Percentiles rank a stretch among this genome's conserved stretches.
phyloP scores from a whole-genome alignment of 805 yeast genomes.

The Candida oleophila region DNA sequence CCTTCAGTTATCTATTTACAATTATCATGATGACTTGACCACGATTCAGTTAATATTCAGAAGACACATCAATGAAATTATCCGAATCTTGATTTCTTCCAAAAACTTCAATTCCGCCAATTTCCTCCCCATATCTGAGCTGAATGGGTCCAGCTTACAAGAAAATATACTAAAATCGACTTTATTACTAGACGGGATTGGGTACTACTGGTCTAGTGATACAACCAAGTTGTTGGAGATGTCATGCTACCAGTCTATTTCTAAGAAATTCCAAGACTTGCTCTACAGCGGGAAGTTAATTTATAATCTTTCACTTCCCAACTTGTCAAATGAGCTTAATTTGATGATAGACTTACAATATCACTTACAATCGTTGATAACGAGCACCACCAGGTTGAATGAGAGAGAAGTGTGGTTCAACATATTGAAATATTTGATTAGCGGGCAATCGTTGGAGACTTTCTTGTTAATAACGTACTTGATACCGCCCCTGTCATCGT shows the following conservation, averaged over 20 bases:
- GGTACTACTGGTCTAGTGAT: constrained; percentile 44
- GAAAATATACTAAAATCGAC: constrained; percentile 17
- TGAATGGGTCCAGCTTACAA: constrained; percentile 9
- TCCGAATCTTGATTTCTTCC: constrained; percentile 36
- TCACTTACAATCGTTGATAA: constrained; percentile 36
- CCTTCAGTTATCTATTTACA: constrained; percentile 41
- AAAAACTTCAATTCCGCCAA: constrained; percentile 29
- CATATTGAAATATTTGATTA: constrained; percentile 39
- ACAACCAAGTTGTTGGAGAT: constrained; percentile 39
- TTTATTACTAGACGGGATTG: constrained; percentile 40
- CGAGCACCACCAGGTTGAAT: constrained; percentile 17
- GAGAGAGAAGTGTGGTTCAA: constrained; percentile 42
- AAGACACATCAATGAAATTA: constrained; percentile 44
- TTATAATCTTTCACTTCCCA: constrained; percentile 34
- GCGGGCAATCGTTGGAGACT: constrained; percentile 40
- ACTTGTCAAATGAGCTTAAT: constrained; percentile 39
- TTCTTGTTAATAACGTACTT: constrained; percentile 39
- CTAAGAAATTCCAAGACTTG: constrained; percentile 33
- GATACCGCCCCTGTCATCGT: constrained; percentile 40
- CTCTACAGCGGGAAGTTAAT: constrained; percentile 28
- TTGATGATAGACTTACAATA: constrained; percentile 43
- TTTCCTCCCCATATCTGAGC: constrained; percentile 7
- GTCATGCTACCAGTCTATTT: constrained; percentile 39
- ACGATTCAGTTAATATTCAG: constrained; percentile 43
- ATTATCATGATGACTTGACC: constrained; percentile 46